Evolutionary conservation across 176 grass and related monocot genomes (phyloP), one percentile per base, ranked within the genome.

Genomic region (Ensete glaucum): DNA sequence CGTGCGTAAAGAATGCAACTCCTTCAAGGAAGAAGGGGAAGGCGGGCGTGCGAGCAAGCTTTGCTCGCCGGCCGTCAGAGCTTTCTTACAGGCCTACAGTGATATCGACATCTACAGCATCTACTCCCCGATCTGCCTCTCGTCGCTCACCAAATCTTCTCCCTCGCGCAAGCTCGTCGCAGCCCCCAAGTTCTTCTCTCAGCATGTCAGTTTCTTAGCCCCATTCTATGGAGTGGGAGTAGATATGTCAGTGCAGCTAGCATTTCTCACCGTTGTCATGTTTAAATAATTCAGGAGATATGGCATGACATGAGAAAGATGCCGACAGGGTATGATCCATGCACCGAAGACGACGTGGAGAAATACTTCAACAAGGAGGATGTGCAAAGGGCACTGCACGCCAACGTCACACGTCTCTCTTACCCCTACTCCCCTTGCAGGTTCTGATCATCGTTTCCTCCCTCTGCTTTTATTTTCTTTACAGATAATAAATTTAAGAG

Each of bases 21-120:
- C 85, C 8, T 97, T 97, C 85, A 97, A 76, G 88, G 94, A 93
- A 79, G 77, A 85, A 67, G 85, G 81, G 1, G 85, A 83, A 59
- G 88, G 90, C 8, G 94, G 94, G 0, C 76, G 19, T 52, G 88
- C 87, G 1, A 53, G 79, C 82, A 97, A 87, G 71, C 84, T 66
- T 43, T 97, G 94, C 75, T 85, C 85, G 0, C 88, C 94, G 0
- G 94, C 94, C 26, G 72, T 97, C 54, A 85, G 75, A 58, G 90
- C 94, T 2, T 97, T 97, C 82, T 84, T 97, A 7, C 48, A 59
- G 9, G 87, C 94, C 75, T 97, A 85, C 54, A 82, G 87, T 55
- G 90, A 97, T 71, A 97, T 97, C 57, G 94, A 97, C 75, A 97
- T 97, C 62, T 97, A 97, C 88, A 97, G 94, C 85, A 97, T 97